phyloP scores from a whole-genome alignment of 1,139 yeast species.

The Lodderomyces margitis region DNA sequence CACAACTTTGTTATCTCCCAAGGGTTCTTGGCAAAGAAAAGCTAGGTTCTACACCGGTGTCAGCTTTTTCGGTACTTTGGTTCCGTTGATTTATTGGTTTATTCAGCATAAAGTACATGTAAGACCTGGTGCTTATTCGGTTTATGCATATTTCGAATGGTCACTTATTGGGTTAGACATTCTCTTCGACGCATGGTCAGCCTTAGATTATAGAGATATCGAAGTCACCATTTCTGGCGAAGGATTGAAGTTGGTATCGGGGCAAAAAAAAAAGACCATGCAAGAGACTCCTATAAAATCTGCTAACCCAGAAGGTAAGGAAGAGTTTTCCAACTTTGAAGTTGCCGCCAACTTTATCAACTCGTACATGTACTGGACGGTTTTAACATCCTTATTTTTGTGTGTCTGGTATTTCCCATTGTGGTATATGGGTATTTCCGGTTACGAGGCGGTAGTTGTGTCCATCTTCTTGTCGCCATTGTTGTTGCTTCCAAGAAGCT shows the following conservation, averaged over 20 bases:
- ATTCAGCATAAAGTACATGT: slow-evolving; percentile 90
- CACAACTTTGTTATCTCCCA: slow-evolving; percentile 54
- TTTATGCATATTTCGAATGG: slow-evolving; percentile 96
- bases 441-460: slow-evolving; percentile 73
- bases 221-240: slow-evolving; percentile 36
- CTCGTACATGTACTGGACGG: slow-evolving; percentile 81
- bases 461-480: slow-evolving; percentile 58
- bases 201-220: slow-evolving; percentile 61
- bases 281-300: background rate
- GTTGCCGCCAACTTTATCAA: slow-evolving; percentile 50
- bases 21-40: slow-evolving; percentile 44
- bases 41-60: slow-evolving; percentile 52
- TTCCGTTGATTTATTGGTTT: slow-evolving; percentile 86
- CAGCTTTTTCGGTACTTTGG: slow-evolving; percentile 64
- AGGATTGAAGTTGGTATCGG: slow-evolving; percentile 18
- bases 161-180: slow-evolving; percentile 77
- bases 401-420: slow-evolving; percentile 96
- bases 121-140: slow-evolving; percentile 90
- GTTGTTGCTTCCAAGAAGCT: slow-evolving; percentile 52
- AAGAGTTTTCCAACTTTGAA: slow-evolving; percentile 37
- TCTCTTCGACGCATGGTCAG: slow-evolving; percentile 79
- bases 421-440: slow-evolving; percentile 97
- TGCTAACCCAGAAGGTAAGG: slow-evolving; percentile 9
- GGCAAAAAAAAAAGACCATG: slow-evolving; percentile 25
- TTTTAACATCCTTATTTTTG: slow-evolving; percentile 72